Base-by-base conservation (phyloP, 1,139 yeast genomes). In the Taiozyma sp. region DNA sequence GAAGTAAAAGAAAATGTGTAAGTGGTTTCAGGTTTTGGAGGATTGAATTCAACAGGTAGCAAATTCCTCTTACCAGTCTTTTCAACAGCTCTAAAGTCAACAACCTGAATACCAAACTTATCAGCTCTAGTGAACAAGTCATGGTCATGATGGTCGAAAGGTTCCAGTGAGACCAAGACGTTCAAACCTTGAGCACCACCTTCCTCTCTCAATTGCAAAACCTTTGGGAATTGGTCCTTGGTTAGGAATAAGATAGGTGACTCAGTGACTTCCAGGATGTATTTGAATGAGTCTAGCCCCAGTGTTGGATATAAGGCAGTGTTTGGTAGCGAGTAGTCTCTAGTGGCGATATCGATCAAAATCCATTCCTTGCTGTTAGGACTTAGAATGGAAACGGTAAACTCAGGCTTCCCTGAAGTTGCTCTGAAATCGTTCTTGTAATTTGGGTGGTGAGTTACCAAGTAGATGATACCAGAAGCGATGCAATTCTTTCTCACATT, bases 291-390 rank as follows among this genome's bases (percentile, higher is more conserved):
- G 24, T 75, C 76, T 2, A 78, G 73, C 2, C 88, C 88, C 59
- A 83, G 68, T 5, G 88, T 81, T 54, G 83, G 85, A 64, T 83
- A 83, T 47, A 83, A 67, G 3, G 87, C 80, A 24, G 85, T 83
- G 56, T 74, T 74, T 44, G 82, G 71, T 43, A 83, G 61, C 9
- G 79, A 71, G 61, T 76, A 79, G 21, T 75, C 68, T 42, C 75
- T 71, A 55, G 83, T 77, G 0, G 86, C 86, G 55, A 81, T 62
- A 62, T 83, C 88, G 21, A 84, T 64, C 30, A 82, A 63, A 4
- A 74, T 62, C 88, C 88, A 83, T 60, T 82, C 84, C 10, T 70
- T 63, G 46, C 80, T 66, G 63, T 83, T 83, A 45, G 77, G 75
- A 16, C 84, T 74, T 57, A 77, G 73, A 19, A 83, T 62, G 1